Conservation (phyloP, 2,329 filamentous ascomycete genomes). For the Thielaviopsis punctulata region DNA sequence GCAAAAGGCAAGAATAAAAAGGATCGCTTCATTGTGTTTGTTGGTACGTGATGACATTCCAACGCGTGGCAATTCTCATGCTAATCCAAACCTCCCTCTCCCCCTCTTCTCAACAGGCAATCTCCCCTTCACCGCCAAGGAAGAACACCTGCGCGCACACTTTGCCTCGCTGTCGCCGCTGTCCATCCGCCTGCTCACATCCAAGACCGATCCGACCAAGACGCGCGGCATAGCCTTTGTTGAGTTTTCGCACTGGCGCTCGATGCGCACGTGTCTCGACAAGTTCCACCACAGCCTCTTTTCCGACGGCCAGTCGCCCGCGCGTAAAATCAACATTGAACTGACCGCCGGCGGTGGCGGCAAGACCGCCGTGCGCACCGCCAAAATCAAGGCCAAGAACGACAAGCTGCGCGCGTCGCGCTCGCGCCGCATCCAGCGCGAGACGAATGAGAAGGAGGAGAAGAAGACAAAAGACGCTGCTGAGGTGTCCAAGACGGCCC, state of each 20-base stretch:
- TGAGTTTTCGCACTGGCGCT: constrained; percentile 72
- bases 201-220: constrained; percentile 42
- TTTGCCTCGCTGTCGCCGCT: constrained; percentile 59
- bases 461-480: constrained; percentile 21
- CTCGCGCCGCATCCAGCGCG: constrained; percentile 28
- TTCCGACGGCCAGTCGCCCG: constrained; percentile 31
- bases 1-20: constrained; percentile 20
- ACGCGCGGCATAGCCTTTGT: constrained; percentile 72
- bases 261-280: constrained; percentile 85
- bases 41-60: constrained; percentile 35
- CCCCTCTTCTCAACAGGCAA: constrained; percentile 42
- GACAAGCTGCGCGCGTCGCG: constrained; percentile 58
- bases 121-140: constrained; percentile 69
- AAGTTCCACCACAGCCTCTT: constrained; percentile 79
- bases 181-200: constrained; percentile 55
- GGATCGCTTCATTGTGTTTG: constrained; percentile 59
- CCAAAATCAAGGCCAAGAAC: constrained; percentile 77
- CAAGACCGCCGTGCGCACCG: constrained; percentile 52
- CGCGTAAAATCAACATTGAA: constrained; percentile 80
- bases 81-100: constrained; percentile 13
- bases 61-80: neutral
- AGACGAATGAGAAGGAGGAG: constrained; percentile 25
- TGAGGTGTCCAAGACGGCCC: constrained; percentile 14
- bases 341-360: constrained; percentile 78
- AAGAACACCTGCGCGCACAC: constrained; percentile 50